Evolutionary conservation across 2,329 filamentous ascomycete species (phyloP), one percentile per base, ranked within the genome.

Genomic region (Phyllosticta citribraziliensis): DNA sequence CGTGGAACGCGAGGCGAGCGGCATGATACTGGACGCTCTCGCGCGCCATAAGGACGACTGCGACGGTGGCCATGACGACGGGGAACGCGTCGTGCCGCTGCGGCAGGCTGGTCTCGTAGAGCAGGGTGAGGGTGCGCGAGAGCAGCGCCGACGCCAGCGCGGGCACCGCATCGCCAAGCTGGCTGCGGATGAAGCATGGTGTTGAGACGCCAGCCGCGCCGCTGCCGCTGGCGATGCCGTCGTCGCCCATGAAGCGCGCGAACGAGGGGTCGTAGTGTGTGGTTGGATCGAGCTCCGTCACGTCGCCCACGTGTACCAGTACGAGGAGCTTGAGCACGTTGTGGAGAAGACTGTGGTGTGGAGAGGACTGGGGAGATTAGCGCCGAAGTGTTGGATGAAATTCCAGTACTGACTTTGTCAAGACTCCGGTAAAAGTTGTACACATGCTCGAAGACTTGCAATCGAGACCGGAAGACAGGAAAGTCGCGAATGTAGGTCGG

Each of bases 1-100:
- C 59, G 58, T 75, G 73, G 54, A 74, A 75, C 0, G 71, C 68
- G 0, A 69, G 57, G 55, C 73, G 74, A 0, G 71, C 70, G 0
- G 70, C 68, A 33, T 75, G 72, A 64, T 74, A 75, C 22, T 75
- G 72, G 17, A 73, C 68, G 8, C 68, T 72, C 55, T 75, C 73
- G 17, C 75, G 65, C 0, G 68, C 70, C 72, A 75, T 74, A 14
- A 74, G 65, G 2, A 75, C 57, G 22, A 68, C 66, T 40, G 69
- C 67, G 25, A 74, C 64, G 2, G 70, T 65, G 1, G 71, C 71
- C 3, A 75, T 63, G 1, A 70, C 67, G 25, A 70, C 19, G 9
- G 72, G 69, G 70, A 72, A 75, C 12, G 73, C 66, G 1, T 66
- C 57, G 58, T 66, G 67, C 9, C 69, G 66, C 47, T 71, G 68